Conservation (phyloP, 106 monocot genomes). For the Allium fistulosum region DNA sequence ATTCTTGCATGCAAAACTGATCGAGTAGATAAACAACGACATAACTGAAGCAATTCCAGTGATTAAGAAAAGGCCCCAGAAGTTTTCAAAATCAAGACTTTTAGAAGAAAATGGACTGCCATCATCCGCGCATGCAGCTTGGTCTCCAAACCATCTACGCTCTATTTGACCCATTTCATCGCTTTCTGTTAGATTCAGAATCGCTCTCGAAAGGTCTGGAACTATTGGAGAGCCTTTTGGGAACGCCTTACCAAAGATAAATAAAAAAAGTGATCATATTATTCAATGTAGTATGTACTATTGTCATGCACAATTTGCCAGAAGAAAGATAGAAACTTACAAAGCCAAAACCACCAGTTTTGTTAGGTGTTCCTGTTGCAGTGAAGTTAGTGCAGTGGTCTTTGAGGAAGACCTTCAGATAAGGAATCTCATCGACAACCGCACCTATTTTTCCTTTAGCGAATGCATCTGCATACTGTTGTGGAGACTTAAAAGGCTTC, state of each 20-base stretch:
- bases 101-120: not conserved
- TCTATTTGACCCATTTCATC: slow-evolving; percentile 12
- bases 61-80: slow-evolving; percentile 42
- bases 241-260: slow-evolving; percentile 3
- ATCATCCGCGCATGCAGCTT: not conserved
- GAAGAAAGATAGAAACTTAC: slow-evolving; percentile 9
- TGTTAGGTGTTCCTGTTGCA: slow-evolving; percentile 9
- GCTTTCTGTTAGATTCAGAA: slow-evolving; percentile 15
- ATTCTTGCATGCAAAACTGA: slow-evolving; percentile 19
- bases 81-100: slow-evolving; percentile 16
- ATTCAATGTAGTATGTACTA: not conserved
- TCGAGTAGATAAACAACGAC: slow-evolving; percentile 12
- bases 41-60: slow-evolving; percentile 22
- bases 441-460: slow-evolving; percentile 14
- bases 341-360: slow-evolving; percentile 19
- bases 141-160: slow-evolving; percentile 13
- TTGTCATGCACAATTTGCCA: not conserved
- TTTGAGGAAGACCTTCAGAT: slow-evolving; percentile 21
- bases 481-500: slow-evolving; percentile 3
- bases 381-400: slow-evolving; percentile 21
- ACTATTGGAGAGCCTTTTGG: slow-evolving; percentile 17
- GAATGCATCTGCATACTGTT: slow-evolving; percentile 14
- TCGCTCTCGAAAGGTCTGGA: slow-evolving; percentile 17
- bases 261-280: not conserved
- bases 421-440: slow-evolving; percentile 16